Conservation (phyloP, 1,139 yeast species). For the Kodamaea sp. region DNA sequence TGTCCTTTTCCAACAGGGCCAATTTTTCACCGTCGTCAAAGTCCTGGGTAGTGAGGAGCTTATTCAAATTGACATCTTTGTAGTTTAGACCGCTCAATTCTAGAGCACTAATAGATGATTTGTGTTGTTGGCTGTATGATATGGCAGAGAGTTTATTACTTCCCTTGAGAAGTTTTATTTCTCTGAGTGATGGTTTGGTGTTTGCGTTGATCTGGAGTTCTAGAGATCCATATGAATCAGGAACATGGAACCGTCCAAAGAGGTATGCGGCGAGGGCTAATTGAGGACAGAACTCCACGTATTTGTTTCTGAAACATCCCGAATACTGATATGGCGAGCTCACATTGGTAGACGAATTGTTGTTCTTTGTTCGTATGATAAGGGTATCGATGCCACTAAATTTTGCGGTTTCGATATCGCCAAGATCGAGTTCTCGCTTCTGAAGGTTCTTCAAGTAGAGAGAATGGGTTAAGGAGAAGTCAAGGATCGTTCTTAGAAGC, state of each 20-base stretch:
- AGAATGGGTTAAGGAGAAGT: constrained; percentile 28
- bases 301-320: constrained; percentile 29
- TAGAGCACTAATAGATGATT: constrained; percentile 25
- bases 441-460: constrained; percentile 23
- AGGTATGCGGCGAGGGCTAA: constrained; percentile 31
- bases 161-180: constrained; percentile 28
- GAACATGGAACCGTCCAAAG: constrained; percentile 32
- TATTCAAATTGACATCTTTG: constrained; percentile 22
- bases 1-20: constrained; percentile 13
- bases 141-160: constrained; percentile 26
- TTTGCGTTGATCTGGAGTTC: constrained; percentile 20
- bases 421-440: constrained; percentile 25
- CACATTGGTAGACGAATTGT: constrained; percentile 4
- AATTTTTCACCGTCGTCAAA: constrained; percentile 11
- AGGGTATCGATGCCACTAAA: constrained; percentile 3
- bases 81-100: constrained; percentile 23
- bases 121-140: constrained; percentile 31
- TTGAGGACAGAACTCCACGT: constrained; percentile 34
- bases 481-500: constrained; percentile 28
- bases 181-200: constrained; percentile 16
- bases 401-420: constrained; percentile 17
- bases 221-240: constrained; percentile 29
- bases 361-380: constrained; percentile 8
- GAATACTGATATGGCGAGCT: constrained; percentile 15
- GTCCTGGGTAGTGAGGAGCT: constrained; percentile 22